phyloP scores from a whole-genome alignment of 2,329 filamentous ascomycete species.

The Epichloe amarillans region DNA sequence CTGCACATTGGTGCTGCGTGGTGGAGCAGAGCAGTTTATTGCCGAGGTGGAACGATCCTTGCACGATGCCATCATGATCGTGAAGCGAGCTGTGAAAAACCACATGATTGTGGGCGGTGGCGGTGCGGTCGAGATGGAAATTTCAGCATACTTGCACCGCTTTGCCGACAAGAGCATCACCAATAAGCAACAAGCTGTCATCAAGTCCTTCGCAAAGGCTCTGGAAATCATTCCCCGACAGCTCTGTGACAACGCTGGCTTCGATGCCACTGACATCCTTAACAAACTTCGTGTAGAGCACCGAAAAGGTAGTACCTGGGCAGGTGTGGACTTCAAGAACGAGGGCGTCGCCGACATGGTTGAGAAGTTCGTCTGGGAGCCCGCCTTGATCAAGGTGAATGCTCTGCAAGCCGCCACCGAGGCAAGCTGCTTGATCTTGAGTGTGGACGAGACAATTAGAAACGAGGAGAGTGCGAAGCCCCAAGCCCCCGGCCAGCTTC shows the following conservation, averaged over 20 bases:
- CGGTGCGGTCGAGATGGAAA: conserved; percentile 91
- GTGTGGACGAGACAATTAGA: conserved; percentile 95
- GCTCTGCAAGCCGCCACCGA: conserved; percentile 93
- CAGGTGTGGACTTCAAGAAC: conserved; percentile 85
- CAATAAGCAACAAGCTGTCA: conserved; percentile 92
- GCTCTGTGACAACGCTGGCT: conserved; percentile 95
- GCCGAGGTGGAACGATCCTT: conserved; percentile 95
- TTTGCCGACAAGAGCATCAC: conserved; percentile 87
- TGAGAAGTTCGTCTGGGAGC: conserved; percentile 95
- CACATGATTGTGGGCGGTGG: conserved; percentile 89
- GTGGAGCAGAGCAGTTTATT: conserved; percentile 97
- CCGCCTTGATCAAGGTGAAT: conserved; percentile 89
- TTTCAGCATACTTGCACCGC: conserved; percentile 83
- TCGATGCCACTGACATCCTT: conserved; percentile 94
- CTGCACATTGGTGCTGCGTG: conserved; percentile 87
- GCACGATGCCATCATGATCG: conserved; percentile 99
- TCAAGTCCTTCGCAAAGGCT: conserved; percentile 96
- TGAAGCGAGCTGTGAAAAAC: conserved; percentile 95
- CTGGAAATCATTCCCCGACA: conserved; percentile 94
- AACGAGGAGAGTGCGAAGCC: conserved; percentile 87
- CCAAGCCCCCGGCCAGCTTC: conserved; percentile 66
- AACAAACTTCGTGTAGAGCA: conserved; percentile 95
- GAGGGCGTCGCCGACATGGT: conserved; percentile 93
- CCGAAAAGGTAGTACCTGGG: conserved; percentile 84
- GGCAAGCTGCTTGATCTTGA: conserved; percentile 86